Conservation (phyloP, 192 early-diverging fungal genomes). For the Backusella psychrophila region DNA sequence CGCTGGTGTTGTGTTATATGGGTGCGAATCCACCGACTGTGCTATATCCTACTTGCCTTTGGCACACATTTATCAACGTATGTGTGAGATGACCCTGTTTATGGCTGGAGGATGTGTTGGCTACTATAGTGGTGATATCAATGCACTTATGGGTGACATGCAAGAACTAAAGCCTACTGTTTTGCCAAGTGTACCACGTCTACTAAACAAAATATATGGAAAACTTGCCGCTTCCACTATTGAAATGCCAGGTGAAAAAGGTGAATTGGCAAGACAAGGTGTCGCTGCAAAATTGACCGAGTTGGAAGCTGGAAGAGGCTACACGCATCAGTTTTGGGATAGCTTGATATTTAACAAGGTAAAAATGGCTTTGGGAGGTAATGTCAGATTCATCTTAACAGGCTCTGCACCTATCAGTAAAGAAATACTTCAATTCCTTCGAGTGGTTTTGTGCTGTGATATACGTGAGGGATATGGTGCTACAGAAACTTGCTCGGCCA, state of each 20-base stretch:
- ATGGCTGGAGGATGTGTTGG: constrained; percentile 63
- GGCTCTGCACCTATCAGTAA: constrained; percentile 70
- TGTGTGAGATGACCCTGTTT: constrained; percentile 48
- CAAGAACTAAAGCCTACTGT: constrained; percentile 73
- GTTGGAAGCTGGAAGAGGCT: constrained; percentile 51
- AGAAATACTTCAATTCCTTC: constrained; percentile 65
- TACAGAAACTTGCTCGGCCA: constrained; percentile 44
- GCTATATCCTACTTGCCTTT: constrained; percentile 78
- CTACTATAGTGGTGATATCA: constrained; percentile 64
- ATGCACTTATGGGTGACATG: constrained; percentile 82
- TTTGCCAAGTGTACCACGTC: constrained; percentile 84
- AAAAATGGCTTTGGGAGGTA: constrained; percentile 71
- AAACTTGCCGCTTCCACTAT: constrained; percentile 51
- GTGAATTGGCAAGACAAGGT: constrained; percentile 51
- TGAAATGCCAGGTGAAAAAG: constrained; percentile 54
- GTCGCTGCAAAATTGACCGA: constrained; percentile 57
- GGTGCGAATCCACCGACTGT: constrained; percentile 3
- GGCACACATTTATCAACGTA: constrained; percentile 84
- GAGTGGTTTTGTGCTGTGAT: constrained; percentile 62
- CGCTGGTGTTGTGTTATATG: neutral
- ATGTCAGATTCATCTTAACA: constrained; percentile 58
- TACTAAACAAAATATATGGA: constrained; percentile 87
- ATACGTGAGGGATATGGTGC: constrained; percentile 58
- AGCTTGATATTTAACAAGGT: constrained; percentile 83
- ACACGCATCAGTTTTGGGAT: constrained; percentile 82